A percentile compares a stretch with the other conserved stretches of the same genome.
Evolutionary conservation across 2,329 filamentous ascomycete species (phyloP).

Genomic region (Neonectria punicea): DNA sequence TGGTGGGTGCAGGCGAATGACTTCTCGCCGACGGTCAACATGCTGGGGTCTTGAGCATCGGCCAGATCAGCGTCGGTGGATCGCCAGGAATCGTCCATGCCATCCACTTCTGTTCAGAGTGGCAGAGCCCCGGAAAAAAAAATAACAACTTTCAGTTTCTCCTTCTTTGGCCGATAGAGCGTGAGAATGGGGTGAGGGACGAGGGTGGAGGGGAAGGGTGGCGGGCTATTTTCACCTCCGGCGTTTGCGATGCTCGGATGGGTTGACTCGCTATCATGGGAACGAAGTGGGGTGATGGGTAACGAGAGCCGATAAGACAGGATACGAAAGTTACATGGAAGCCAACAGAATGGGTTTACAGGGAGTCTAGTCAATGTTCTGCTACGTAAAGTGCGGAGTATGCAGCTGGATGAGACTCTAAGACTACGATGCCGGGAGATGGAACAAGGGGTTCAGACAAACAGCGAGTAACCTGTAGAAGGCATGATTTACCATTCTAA

Average conservation of each 20-base stretch:
- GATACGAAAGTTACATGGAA: background rate
- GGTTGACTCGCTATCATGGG: background rate
- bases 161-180: constrained; percentile 2
- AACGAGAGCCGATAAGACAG: background rate
- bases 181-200: constrained; percentile 18
- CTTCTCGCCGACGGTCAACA: constrained; percentile 29
- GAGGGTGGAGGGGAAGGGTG: background rate
- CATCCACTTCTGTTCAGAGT: constrained; percentile 22
- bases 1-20: constrained; percentile 52
- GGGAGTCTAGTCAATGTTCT: background rate
- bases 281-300: constrained; percentile 3
- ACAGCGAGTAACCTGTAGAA: background rate
- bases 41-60: constrained; percentile 10
- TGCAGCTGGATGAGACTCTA: background rate
- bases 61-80: constrained; percentile 15
- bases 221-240: constrained; percentile 3
- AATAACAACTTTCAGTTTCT: background rate
- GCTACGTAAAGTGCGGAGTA: background rate
- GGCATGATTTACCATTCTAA: background rate
- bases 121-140: background rate
- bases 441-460: background rate
- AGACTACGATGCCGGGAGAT: background rate
- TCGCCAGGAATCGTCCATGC: constrained; percentile 7
- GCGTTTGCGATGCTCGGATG: background rate
- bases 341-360: background rate